Base-by-base conservation (phyloP, 768 basidiomycete genomes). In the Xerocomellus amylosporus region DNA sequence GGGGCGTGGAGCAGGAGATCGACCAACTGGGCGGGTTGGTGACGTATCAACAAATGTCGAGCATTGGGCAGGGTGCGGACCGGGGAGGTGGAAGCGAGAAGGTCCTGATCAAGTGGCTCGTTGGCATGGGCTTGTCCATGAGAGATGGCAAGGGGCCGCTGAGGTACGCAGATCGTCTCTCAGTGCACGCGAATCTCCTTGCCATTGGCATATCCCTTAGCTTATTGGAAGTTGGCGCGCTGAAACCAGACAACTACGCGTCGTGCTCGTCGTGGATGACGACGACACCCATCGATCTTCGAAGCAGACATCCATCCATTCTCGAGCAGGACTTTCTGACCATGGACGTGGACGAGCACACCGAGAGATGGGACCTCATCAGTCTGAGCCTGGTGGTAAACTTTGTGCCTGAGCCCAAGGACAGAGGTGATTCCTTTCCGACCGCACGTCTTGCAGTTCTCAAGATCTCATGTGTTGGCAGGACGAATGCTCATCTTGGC, bases 301-400 rank as follows among this genome's bases (percentile, higher is more conserved):
- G 82, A 58, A 89, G 93, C 10, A 82, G 87, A 42, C 92, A 96
- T 69, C 87, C 93, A 0, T 70, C 75, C 36, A 95, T 97, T 26
- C 24, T 75, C n/a, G 85, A 95, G 66, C 92, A 94, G 67, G 91
- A 97, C 66, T 95, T 96, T 63, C 68, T 96, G 41, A 65, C 78
- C 6, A 74, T 93, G 69, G 81, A 87, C 47, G 60, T 69, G 48
- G 65, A 62, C 17, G 73, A 78, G 58, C 73, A 88, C 63, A 64
- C 65, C 10, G 77, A 72, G 55, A 75, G 75, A 60, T 97, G 92
- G 88, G 86, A 92, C 60, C 64, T 85, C 19, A 79, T 96, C 53
- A 92, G 90, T 67, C 81, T 95, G 24, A 93, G 92, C 63, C 73
- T 97, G 34, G 94, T 97, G 5, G 71, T 97, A 4, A 97, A 97